These are phyloP conservation scores for Davidsoniella virescens DNA, from an alignment of 2,329 filamentous ascomycete species.

Conservation along the genomic window DNA sequence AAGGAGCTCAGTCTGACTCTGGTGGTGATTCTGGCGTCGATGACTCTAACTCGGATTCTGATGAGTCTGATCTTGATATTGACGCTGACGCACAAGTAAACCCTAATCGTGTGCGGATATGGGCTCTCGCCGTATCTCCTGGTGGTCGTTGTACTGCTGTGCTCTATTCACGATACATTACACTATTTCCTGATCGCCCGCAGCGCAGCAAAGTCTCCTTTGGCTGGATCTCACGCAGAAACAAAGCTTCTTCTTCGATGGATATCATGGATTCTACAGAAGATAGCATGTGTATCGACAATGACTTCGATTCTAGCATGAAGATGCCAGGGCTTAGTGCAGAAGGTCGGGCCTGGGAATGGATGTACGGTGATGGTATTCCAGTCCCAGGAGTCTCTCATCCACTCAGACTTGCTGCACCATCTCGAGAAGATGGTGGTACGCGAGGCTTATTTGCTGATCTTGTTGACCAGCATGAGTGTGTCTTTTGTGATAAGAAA, in stretches of 20 bases:
- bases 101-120: conserved; percentile 34
- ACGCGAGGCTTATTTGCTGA: conserved; percentile 1
- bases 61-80: conserved; percentile 19
- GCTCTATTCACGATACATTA: conserved; percentile 32
- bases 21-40: conserved; percentile 16
- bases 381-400: conserved; percentile 27
- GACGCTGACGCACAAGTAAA: conserved; percentile 27
- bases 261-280: neutral
- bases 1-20: conserved; percentile 21
- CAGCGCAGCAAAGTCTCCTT: conserved; percentile 24
- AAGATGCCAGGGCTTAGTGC: conserved; percentile 15
- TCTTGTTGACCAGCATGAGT: conserved; percentile 22
- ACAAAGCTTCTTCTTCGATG: no score
- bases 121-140: conserved; percentile 35
- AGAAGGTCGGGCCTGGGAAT: conserved; percentile 39
- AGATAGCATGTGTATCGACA: neutral
- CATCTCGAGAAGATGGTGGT: conserved; percentile 1
- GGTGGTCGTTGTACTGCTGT: conserved; percentile 35
- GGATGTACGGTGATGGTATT: conserved; percentile 39
- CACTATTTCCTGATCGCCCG: conserved; percentile 30
- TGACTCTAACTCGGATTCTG: conserved; percentile 15
- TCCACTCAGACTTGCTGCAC: conserved; percentile 14
- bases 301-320: neutral
- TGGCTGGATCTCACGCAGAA: conserved; percentile 14
- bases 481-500: conserved; percentile 28